phyloP scores from a whole-genome alignment of 305 asterid genomes.

The Lippia alba region DNA sequence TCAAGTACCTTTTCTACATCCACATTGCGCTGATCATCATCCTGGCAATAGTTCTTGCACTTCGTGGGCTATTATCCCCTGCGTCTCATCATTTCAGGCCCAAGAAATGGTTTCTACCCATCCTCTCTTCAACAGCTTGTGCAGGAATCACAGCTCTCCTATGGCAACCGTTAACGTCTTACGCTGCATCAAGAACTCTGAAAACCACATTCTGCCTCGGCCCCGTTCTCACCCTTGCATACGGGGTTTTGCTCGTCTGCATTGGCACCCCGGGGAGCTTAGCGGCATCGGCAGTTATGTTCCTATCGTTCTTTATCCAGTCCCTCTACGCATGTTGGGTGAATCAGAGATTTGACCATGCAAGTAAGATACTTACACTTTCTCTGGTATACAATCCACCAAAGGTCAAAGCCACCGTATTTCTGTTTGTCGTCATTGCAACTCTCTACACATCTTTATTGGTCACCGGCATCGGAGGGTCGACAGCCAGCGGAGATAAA shows the following conservation, averaged over 20 bases:
- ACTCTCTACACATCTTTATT: conserved; percentile 47
- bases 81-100: conserved; percentile 39
- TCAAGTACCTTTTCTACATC: conserved; percentile 43
- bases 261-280: conserved; percentile 55
- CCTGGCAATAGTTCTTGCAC: conserved; percentile 45
- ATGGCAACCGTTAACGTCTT: conserved; percentile 47
- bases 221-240: conserved; percentile 57
- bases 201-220: conserved; percentile 56
- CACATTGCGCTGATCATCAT: conserved; percentile 42
- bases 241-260: conserved; percentile 52
- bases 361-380: conserved; percentile 41
- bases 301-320: conserved; percentile 43
- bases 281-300: conserved; percentile 46
- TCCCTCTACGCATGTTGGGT: conserved; percentile 69
- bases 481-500: conserved; percentile 43
- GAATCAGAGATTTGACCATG: conserved; percentile 46
- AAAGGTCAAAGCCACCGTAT: conserved; percentile 38
- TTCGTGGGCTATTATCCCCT: conserved; percentile 41
- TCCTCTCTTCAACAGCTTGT: conserved; percentile 53
- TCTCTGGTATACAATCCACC: conserved; percentile 47
- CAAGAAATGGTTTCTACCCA: conserved; percentile 48
- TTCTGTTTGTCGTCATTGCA: conserved; percentile 37
- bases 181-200: conserved; percentile 49
- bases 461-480: conserved; percentile 60
- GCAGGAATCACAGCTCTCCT: conserved; percentile 52